Conservation (phyloP, 352 stramenopile species). For the Globisporangium uncinulatum region DNA sequence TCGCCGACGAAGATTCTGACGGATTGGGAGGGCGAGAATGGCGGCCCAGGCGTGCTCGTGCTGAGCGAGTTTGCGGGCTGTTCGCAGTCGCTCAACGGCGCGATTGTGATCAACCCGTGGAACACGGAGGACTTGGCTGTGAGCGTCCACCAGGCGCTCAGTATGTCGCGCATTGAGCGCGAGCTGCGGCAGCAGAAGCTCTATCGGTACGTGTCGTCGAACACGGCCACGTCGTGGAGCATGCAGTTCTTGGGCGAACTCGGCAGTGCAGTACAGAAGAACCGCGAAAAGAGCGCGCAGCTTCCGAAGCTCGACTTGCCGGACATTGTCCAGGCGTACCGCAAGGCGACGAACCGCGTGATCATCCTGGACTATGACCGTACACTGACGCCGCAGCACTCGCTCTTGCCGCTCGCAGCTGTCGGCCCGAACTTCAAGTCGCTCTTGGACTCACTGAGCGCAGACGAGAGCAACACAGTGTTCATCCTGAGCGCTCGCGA, state of each 20-base stretch:
- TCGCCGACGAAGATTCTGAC: slow-evolving; percentile 54
- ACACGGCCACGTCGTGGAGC: slow-evolving; percentile 82
- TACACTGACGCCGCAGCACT: slow-evolving; percentile 73
- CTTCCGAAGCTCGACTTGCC: slow-evolving; percentile 58
- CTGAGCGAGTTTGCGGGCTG: slow-evolving; percentile 87
- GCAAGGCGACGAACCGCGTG: slow-evolving; percentile 62
- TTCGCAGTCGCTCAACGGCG: slow-evolving; percentile 81
- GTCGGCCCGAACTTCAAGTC: slow-evolving; percentile 75
- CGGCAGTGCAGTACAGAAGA: slow-evolving; percentile 49
- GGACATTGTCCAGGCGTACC: slow-evolving; percentile 60
- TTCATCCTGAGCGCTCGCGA: slow-evolving; percentile 76
- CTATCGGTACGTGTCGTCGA: slow-evolving; percentile 83
- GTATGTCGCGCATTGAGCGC: slow-evolving; percentile 75
- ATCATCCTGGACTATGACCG: slow-evolving; percentile 89
- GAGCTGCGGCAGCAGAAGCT: slow-evolving; percentile 89
- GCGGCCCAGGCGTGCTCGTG: slow-evolving; percentile 78
- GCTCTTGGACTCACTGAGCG: slow-evolving; percentile 60
- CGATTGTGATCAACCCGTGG: slow-evolving; percentile 85
- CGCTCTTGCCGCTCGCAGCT: slow-evolving; percentile 69
- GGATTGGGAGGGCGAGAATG: slow-evolving; percentile 75
- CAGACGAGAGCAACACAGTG: slow-evolving; percentile 65
- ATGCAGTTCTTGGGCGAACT: slow-evolving; percentile 79
- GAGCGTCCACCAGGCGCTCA: slow-evolving; percentile 79
- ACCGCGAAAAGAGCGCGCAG: slow-evolving; percentile 38
- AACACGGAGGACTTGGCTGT: slow-evolving; percentile 82